phyloP scores from a whole-genome alignment of 2,329 filamentous ascomycete species.

The Colletotrichum abscissum region DNA sequence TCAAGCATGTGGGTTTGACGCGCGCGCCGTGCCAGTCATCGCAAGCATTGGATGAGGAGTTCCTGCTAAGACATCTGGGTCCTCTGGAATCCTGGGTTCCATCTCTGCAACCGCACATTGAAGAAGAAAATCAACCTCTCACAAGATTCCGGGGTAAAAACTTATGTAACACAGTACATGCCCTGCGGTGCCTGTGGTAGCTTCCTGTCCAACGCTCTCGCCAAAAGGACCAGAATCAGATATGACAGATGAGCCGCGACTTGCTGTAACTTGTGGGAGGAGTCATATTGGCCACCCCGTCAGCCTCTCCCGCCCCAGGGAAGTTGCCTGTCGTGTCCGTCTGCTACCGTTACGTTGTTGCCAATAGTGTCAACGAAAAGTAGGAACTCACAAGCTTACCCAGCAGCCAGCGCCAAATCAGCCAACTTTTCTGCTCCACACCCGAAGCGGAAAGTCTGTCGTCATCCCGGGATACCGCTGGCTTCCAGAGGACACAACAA shows the following conservation, averaged over 20 bases:
- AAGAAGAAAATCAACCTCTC: conserved; percentile 4
- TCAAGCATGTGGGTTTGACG: conserved; percentile 14
- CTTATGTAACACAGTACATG: background rate
- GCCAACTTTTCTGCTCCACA: conserved; percentile 28
- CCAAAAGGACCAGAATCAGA: background rate
- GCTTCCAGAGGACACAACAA: conserved; percentile 25
- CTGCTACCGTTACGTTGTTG: background rate
- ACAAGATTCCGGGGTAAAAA: conserved; percentile 14
- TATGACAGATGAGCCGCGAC: conserved; percentile 25
- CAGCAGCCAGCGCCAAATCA: conserved; percentile 17
- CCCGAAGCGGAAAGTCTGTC: conserved; percentile 34
- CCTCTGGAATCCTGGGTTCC: conserved; percentile 1
- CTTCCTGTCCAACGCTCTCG: background rate
- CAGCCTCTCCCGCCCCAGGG: conserved; percentile 22
- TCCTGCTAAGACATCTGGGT: background rate
- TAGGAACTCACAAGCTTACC: conserved; percentile 14
- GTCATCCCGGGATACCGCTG: conserved; percentile 36
- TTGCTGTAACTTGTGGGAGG: conserved; percentile 5
- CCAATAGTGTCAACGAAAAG: conserved; percentile 13
- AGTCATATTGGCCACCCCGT: conserved; percentile 16
- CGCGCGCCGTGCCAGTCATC: conserved; percentile 1
- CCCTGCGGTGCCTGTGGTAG: background rate
- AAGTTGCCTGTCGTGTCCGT: conserved; percentile 26
- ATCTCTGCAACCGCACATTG: conserved; percentile 15
- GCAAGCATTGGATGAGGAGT: conserved; percentile 10